Evolutionary conservation across 768 basidiomycete genomes (phyloP), one percentile per base, ranked within the genome.

Genomic region (Tubosaeta sp.): DNA sequence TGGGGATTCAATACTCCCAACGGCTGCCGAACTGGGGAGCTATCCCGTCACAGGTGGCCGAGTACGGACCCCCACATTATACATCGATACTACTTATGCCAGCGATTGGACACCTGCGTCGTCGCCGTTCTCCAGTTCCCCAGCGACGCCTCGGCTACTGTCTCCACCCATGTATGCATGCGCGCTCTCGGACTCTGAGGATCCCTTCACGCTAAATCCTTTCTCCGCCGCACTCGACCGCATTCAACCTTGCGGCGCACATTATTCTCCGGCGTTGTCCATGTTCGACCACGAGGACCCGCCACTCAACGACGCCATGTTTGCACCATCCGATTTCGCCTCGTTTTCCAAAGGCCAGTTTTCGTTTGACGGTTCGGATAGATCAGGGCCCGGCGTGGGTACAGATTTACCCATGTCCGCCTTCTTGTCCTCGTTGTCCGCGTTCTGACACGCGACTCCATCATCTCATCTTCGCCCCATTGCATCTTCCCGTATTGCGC

Each of bases 71-170:
- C 69, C 71, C 19, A 57, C 64, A 6, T 65, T 80, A 41, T 72
- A 72, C 26, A 66, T 79, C 56, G 71, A 78, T 54, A 74, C 72
- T 22, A 55, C 70, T 6, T 78, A 71, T 62, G 43, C 33, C 33
- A 41, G 34, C 45, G 72, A 73, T 37, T 81, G 78, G 78, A 70
- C 71, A 9, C 68, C 73, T 17, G 13, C 53, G 42, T 73, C 78
- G 5, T 76, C 77, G 2, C 75, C 80, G 0, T 60, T 71, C 25
- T 72, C 75, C 33, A 78, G 74, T 55, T 66, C 71, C 3, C 77
- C 80, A 1, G 53, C 69, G 6, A 76, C 78, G 5, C 76, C 78
- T 6, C 74, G 62, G 69, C 66, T 42, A 29, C 59, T 34, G 64
- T 75, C 66, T 59, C 71, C 65, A 5, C 63, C 65, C 12, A 43